A percentile compares a stretch with the other conserved stretches of the same genome.
These are phyloP conservation scores for Kazachstania sp. DNA, from an alignment of 1,139 yeast genomes.

Conservation along the genomic window DNA sequence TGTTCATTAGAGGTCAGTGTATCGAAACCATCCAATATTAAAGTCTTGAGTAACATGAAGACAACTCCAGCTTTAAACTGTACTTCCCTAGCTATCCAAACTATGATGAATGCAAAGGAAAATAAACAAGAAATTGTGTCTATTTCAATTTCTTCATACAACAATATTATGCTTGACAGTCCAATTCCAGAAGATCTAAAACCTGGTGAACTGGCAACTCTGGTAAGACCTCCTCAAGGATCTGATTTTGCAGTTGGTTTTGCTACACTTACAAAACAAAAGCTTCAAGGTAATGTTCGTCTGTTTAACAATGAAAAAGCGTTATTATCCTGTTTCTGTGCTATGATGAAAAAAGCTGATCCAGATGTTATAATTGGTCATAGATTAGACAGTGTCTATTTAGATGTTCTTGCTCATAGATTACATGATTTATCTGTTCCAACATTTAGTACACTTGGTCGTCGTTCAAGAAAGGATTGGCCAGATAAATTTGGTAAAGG, in stretches of 20 bases:
- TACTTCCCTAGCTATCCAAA: slow-evolving; percentile 71
- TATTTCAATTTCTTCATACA: slow-evolving; percentile 64
- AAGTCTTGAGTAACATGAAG: slow-evolving; percentile 38
- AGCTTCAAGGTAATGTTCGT: slow-evolving; percentile 36
- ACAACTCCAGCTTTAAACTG: slow-evolving; percentile 59
- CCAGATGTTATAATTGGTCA: slow-evolving; percentile 93
- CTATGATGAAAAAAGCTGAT: slow-evolving; percentile 60
- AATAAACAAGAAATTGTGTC: slow-evolving; percentile 84
- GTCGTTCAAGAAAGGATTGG: slow-evolving; percentile 66
- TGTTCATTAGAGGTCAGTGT: slow-evolving; percentile 69
- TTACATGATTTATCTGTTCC: slow-evolving; percentile 64
- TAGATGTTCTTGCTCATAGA: slow-evolving; percentile 76
- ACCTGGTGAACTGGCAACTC: slow-evolving; percentile 55
- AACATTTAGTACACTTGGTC: slow-evolving; percentile 80
- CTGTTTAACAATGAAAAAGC: slow-evolving; percentile 66
- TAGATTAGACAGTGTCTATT: slow-evolving; percentile 64
- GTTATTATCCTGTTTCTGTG: slow-evolving; percentile 63
- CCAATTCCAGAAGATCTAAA: slow-evolving; percentile 48
- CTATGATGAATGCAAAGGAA: slow-evolving; percentile 60
- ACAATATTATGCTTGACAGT: slow-evolving; percentile 61
- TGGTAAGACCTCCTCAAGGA: slow-evolving; percentile 78
- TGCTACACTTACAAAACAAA: slow-evolving; percentile 25
- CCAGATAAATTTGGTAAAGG: slow-evolving; percentile 61
- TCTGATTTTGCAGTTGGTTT: slow-evolving; percentile 37
- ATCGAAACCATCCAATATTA: slow-evolving; percentile 41